Conservation (phyloP, 495 filamentous ascomycete species). For the Penicillium roqueforti region DNA sequence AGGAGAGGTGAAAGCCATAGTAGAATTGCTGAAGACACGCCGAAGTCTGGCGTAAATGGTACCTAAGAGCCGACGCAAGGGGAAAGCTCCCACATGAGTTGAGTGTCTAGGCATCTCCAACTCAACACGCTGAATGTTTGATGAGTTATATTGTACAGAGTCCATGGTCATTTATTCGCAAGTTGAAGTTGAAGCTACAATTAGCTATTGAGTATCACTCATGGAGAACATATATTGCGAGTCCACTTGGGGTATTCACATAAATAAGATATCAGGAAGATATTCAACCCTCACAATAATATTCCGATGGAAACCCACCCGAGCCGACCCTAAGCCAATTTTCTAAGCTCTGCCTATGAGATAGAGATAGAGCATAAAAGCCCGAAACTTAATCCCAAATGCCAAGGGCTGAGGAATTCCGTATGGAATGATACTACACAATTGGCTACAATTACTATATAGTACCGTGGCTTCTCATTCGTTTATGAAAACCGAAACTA, state of each 20-base stretch:
- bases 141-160: neutral
- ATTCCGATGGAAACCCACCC: neutral
- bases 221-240: neutral
- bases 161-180: neutral
- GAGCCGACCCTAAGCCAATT: neutral
- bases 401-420: constrained; percentile 3
- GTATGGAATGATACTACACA: constrained; percentile 1
- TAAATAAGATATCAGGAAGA: neutral
- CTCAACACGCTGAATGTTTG: neutral
- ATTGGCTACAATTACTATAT: neutral
- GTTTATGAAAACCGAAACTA: neutral
- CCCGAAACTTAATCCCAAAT: neutral
- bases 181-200: neutral
- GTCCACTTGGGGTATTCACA: neutral
- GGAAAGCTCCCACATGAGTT: neutral
- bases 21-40: neutral
- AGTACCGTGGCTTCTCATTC: neutral
- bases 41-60: neutral
- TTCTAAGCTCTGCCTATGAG: neutral
- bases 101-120: neutral
- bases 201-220: neutral
- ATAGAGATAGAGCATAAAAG: neutral
- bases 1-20: neutral
- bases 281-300: neutral
- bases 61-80: constrained; percentile 6